Base-by-base conservation (phyloP, 2,329 filamentous ascomycete genomes). In the Aspergillus sp. region DNA sequence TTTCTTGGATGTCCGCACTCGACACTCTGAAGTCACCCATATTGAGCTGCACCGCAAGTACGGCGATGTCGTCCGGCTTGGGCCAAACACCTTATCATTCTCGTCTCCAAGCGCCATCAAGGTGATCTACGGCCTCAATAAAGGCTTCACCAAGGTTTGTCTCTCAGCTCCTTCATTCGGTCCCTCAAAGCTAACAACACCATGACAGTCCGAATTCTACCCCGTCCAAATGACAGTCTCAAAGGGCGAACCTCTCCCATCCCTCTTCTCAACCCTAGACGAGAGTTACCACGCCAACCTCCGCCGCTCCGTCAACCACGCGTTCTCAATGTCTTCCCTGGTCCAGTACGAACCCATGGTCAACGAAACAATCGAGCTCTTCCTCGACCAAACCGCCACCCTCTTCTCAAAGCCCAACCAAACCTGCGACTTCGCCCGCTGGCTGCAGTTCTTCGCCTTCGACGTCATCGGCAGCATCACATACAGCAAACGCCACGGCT, bases 391-490 rank as follows among this genome's bases (percentile, higher is more conserved):
- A 27, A 58, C 59, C 12, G 46, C 58, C 17, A 33, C 43, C 4
- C 11, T 56, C 4, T 57, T 55, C 12, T 47, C 54, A 25, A 19
- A 25, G 14, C 27, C 23, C 6, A n/a, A 15, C 7, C 25, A 37
- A 17, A 37, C 55, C 39, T 67, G 64, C 33, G 61, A 68, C 37
- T 67, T 70, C 35, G 60, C 62, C 3, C 59, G 59, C 14, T 93
- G 90, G 90, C 76, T 93, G 58, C 90, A 93, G 67, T 92, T 87
- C 69, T 92, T 90, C 65, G 90, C 90, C 0, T 93, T 93, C 67
- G 90, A 93, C 67, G 89, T 92, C n/a, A 91, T 91, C 61, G 89
- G 89, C 6, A 87, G 90, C 61, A 84, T 92, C 67, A 91, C 89
- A 0, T 92, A 90, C 75, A 87, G 85, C 72, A 90, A 90, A 71